Conservation (phyloP, 148 eudicot genomes). For the Diospyros kaki region DNA sequence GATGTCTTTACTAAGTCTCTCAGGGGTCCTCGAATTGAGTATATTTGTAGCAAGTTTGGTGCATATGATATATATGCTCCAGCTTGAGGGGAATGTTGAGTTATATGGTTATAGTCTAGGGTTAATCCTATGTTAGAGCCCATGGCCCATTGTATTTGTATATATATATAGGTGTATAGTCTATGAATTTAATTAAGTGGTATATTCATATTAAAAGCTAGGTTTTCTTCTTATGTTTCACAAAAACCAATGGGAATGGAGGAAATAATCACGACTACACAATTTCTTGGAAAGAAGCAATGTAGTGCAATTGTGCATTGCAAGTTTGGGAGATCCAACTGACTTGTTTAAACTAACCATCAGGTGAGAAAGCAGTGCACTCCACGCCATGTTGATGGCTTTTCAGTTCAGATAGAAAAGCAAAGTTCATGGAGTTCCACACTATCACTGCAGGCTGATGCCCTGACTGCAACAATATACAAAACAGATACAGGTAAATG, state of each 20-base stretch:
- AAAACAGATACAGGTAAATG: not conserved
- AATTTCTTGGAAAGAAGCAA: not conserved
- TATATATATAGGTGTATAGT: too few relatives aligned
- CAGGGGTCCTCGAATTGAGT: too few relatives aligned
- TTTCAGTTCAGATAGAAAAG: slow-evolving; percentile 42
- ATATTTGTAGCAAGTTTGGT: too few relatives aligned
- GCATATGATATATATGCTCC: too few relatives aligned
- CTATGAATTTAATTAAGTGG: too few relatives aligned
- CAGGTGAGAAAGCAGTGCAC: slow-evolving; percentile 51
- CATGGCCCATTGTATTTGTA: too few relatives aligned
- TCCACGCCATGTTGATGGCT: slow-evolving; percentile 53
- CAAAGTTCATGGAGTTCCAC: slow-evolving; percentile 35
- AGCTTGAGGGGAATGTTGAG: too few relatives aligned
- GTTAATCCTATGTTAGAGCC: too few relatives aligned
- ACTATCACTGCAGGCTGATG: slow-evolving; percentile 46
- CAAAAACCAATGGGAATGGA: not conserved
- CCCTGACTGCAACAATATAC: slow-evolving; percentile 36
- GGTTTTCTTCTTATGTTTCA: too few relatives aligned
- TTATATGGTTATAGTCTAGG: too few relatives aligned
- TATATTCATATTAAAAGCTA: too few relatives aligned
- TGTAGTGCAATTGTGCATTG: not conserved
- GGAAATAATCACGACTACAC: not conserved
- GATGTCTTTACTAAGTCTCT: too few relatives aligned
- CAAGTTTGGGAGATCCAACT: slow-evolving; percentile 12
- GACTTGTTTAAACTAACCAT: slow-evolving; percentile 42